These are phyloP conservation scores for Begonia fuchsioides DNA, from an alignment of 306 rosid species.

Conservation along the genomic window DNA sequence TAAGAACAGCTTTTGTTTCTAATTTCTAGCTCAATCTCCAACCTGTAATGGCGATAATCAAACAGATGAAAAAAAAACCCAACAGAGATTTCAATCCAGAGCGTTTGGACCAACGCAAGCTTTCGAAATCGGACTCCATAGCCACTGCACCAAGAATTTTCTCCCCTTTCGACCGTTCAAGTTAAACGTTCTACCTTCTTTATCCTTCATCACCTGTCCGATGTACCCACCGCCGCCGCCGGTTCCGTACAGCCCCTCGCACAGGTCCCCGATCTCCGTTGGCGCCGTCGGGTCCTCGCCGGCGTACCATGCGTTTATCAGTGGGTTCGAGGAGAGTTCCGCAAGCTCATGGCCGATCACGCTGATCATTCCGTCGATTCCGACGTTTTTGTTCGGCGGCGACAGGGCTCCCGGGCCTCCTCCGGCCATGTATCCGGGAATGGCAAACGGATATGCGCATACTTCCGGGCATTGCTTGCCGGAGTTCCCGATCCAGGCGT, in stretches of 20 bases:
- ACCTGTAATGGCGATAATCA: too few species aligned
- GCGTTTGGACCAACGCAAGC: constrained; percentile 96
- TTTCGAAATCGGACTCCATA: constrained; percentile 72
- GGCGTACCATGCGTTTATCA: constrained; percentile 93
- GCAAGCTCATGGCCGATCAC: constrained; percentile 47
- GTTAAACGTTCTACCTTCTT: constrained; percentile 46
- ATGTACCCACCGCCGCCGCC: constrained; percentile 96
- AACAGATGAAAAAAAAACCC: not conserved
- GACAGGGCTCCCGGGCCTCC: constrained; percentile 50
- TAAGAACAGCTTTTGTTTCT: not conserved
- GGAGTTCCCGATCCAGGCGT: constrained; percentile 92
- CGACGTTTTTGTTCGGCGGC: constrained; percentile 41
- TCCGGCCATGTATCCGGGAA: constrained; percentile 68
- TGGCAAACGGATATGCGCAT: constrained; percentile 81
- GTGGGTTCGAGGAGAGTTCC: constrained; percentile 39
- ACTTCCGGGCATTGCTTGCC: constrained; percentile 85
- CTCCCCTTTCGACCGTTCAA: constrained; percentile 53
- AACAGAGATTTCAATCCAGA: constrained; percentile 21
- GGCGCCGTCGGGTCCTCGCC: constrained; percentile 97
- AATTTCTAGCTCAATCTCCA: not conserved
- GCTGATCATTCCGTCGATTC: constrained; percentile 51
- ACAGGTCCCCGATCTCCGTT: constrained; percentile 79
- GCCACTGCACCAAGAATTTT: constrained; percentile 74
- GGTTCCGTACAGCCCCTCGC: constrained; percentile 80
- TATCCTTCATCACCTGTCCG: constrained; percentile 65